Evolutionary conservation across 2,329 filamentous ascomycete species (phyloP).

Genomic region (Colletotrichum acutatum): DNA sequence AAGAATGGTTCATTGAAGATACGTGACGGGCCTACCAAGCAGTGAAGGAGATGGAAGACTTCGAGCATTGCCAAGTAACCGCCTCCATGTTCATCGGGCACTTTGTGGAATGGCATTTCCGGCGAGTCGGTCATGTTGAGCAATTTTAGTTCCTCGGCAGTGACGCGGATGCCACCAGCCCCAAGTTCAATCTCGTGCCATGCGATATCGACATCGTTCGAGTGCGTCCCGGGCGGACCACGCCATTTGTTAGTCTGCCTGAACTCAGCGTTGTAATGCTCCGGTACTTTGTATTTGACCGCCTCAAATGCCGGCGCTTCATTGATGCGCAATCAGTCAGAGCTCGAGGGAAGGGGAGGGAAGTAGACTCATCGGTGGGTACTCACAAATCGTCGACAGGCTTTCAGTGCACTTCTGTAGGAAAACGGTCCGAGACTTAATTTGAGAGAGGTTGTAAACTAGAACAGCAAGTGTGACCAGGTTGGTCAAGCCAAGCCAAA

Average conservation of each 20-base stretch:
- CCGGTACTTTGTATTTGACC: background rate
- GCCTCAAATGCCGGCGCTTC: constrained; percentile 22
- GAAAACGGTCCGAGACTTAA: rapidly evolving
- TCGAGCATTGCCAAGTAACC: constrained; percentile 27
- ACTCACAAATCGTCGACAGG: constrained; percentile 19
- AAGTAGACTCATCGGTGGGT: no score
- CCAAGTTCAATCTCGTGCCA: constrained; percentile 30
- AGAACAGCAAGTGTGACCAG: background rate
- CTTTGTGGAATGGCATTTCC: constrained; percentile 19
- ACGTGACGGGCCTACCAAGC: background rate
- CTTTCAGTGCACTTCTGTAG: background rate
- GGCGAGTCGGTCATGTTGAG: constrained; percentile 27
- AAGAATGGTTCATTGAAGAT: background rate
- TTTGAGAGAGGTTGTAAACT: background rate
- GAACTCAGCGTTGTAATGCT: constrained; percentile 27
- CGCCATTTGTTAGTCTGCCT: constrained; percentile 31
- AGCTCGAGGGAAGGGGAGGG: no score
- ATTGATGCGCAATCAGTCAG: no score
- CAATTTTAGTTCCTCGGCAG: constrained; percentile 7
- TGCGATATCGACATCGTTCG: constrained; percentile 15
- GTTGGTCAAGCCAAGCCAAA: constrained; percentile 3
- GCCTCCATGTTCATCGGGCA: constrained; percentile 23
- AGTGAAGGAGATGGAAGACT: constrained; percentile 24
- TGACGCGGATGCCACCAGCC: constrained; percentile 21
- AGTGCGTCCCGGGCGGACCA: constrained; percentile 15